Conservation (phyloP, 129 eudicot species). For the Centrapalus pauciflorus region DNA sequence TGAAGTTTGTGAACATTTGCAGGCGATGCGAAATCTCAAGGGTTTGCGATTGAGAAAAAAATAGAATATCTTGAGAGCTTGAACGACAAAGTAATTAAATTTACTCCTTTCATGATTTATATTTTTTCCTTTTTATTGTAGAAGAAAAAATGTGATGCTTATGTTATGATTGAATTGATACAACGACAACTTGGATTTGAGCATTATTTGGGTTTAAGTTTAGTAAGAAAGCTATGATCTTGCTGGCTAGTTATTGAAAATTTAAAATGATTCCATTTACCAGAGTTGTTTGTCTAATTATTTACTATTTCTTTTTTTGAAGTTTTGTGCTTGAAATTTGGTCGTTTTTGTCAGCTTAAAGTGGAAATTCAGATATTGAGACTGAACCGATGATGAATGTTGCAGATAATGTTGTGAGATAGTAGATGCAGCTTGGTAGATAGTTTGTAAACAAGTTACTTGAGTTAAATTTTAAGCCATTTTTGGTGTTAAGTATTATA, state of each 20-base stretch:
- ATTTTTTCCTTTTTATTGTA: not conserved
- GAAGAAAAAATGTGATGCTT: not conserved
- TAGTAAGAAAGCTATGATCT: not conserved
- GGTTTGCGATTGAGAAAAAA: constrained; percentile 68
- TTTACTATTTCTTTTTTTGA: not conserved
- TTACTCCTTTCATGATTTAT: not conserved
- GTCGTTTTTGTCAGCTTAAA: not conserved
- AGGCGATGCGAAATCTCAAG: constrained; percentile 60
- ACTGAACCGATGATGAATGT: not conserved
- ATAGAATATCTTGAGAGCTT: constrained; percentile 84
- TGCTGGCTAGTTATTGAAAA: not conserved
- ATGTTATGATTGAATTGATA: not conserved
- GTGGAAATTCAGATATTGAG: not conserved
- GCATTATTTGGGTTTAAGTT: not conserved
- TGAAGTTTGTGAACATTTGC: constrained; percentile 29
- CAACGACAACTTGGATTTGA: not conserved
- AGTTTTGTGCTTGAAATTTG: constrained; percentile 5
- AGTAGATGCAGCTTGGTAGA: too few relatives aligned
- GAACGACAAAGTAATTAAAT: constrained; percentile 57
- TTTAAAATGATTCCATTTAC: not conserved
- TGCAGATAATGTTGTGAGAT: not conserved
- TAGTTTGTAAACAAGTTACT: not conserved
- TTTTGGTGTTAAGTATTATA: not conserved
- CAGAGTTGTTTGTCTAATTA: not conserved
- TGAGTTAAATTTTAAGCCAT: not conserved